Evolutionary conservation across 2,329 filamentous ascomycete genomes (phyloP).

Genomic region (Epichloe sp.): DNA sequence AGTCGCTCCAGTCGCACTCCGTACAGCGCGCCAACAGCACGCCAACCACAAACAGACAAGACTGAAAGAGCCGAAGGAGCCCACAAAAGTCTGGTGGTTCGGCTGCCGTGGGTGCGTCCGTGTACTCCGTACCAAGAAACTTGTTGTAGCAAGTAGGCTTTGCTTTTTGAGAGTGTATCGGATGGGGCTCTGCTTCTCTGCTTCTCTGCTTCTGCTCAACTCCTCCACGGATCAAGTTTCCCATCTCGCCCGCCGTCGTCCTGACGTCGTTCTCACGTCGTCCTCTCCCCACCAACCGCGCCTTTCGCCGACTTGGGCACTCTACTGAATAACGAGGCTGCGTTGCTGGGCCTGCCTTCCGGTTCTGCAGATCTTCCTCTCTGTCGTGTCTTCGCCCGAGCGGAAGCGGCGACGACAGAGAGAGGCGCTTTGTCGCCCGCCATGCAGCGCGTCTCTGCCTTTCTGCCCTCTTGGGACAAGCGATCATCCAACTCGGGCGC

Average conservation of each 20-base stretch:
- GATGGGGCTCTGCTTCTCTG: too few species aligned
- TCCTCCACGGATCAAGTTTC: neutral
- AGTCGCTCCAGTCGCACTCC: too few species aligned
- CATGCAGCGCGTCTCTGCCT: constrained; percentile 32
- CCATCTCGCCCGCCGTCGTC: neutral
- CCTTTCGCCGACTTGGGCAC: neutral
- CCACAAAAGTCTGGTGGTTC: neutral
- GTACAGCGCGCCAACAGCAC: too few species aligned
- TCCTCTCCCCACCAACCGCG: neutral
- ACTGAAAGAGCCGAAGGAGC: neutral
- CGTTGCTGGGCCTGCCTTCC: constrained; percentile 9
- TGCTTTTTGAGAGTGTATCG: too few species aligned
- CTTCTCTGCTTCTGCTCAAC: neutral
- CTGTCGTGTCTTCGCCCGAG: constrained; percentile 20
- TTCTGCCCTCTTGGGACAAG: constrained; percentile 33
- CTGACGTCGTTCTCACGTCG: neutral
- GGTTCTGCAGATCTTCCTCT: constrained; percentile 14
- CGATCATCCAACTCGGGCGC: constrained; percentile 21
- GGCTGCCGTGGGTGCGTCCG: neutral
- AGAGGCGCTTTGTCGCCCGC: constrained; percentile 20
- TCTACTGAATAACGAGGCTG: constrained; percentile 4
- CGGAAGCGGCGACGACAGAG: constrained; percentile 21
- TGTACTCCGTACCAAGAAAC: too few species aligned
- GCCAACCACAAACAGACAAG: neutral
- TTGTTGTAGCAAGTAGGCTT: too few species aligned